Conservation (phyloP, 768 basidiomycete genomes). For the Pseudohyphozyma bogoriensis region DNA sequence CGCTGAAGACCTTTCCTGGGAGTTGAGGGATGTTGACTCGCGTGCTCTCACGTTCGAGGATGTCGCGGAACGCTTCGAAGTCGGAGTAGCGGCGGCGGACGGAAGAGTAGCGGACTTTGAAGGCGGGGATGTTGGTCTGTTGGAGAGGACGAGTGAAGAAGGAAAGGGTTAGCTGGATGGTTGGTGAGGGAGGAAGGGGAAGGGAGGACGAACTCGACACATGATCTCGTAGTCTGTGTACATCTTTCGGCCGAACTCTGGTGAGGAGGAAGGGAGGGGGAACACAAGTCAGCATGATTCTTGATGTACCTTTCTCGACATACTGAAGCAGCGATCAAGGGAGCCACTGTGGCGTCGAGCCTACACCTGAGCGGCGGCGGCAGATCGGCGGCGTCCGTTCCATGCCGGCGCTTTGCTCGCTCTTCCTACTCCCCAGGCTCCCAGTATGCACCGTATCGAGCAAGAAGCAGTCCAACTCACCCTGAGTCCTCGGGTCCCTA, state of each 20-base stretch:
- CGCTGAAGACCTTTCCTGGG: conserved; percentile 97
- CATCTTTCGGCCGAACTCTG: conserved; percentile 96
- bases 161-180: background rate
- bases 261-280: background rate
- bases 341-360: too few relatives aligned
- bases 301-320: too few relatives aligned
- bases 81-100: conserved; percentile 83
- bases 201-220: conserved; percentile 58
- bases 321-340: too few relatives aligned
- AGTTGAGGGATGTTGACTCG: conserved; percentile 95
- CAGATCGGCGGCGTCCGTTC: too few relatives aligned
- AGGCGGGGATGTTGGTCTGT: conserved; percentile 94
- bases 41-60: conserved; percentile 91
- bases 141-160: background rate
- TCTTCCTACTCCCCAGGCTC: background rate
- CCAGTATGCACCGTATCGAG: background rate
- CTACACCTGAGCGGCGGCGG: too few relatives aligned
- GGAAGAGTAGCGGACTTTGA: conserved; percentile 86
- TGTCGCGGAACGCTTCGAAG: conserved; percentile 94
- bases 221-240: conserved; percentile 99
- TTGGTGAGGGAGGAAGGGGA: background rate
- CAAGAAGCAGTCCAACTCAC: conserved; percentile 42
- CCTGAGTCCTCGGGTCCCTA: conserved; percentile 91
- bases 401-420: too few relatives aligned
- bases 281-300: too few relatives aligned